These are phyloP conservation scores for Cryptococcus hybrid DNA, from an alignment of 1,284 basidiomycete species.

Conservation along the genomic window DNA sequence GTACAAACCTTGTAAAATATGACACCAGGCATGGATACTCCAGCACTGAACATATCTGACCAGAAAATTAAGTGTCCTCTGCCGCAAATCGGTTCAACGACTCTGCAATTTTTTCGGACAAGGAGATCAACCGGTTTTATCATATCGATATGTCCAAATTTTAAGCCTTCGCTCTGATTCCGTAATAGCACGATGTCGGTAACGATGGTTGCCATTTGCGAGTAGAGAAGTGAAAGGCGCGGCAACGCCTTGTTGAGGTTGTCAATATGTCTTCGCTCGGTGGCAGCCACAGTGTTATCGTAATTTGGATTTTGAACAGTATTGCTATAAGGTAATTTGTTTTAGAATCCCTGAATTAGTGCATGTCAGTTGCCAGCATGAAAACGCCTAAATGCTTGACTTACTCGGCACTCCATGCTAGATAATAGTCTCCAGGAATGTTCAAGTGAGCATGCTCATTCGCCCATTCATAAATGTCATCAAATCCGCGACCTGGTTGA, in stretches of 20 bases:
- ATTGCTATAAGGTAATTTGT: neutral
- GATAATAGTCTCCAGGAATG: constrained; percentile 1
- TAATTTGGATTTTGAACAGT: neutral
- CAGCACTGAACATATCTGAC: neutral
- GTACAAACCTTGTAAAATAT: constrained; percentile 3
- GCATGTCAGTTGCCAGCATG: too few relatives aligned
- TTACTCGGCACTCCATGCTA: neutral
- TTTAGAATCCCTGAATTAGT: too few relatives aligned
- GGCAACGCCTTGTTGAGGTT: neutral
- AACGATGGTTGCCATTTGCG: constrained; percentile 2
- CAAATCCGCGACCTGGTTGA: neutral
- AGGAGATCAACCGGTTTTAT: neutral
- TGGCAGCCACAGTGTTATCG: neutral
- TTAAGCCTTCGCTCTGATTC: neutral
- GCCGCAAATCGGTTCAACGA: neutral
- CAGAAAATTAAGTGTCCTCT: neutral
- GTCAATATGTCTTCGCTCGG: neutral
- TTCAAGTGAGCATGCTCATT: constrained; percentile 2
- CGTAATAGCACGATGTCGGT: constrained; percentile 3
- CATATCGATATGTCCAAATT: neutral
- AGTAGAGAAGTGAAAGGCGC: neutral
- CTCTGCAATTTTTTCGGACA: neutral
- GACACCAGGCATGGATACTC: neutral
- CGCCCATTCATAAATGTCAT: constrained; percentile 1
- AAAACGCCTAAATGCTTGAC: too few relatives aligned